These are phyloP conservation scores for Pelargonium cotyledonis DNA, from an alignment of 441 rosid genomes.

Conservation along the genomic window DNA sequence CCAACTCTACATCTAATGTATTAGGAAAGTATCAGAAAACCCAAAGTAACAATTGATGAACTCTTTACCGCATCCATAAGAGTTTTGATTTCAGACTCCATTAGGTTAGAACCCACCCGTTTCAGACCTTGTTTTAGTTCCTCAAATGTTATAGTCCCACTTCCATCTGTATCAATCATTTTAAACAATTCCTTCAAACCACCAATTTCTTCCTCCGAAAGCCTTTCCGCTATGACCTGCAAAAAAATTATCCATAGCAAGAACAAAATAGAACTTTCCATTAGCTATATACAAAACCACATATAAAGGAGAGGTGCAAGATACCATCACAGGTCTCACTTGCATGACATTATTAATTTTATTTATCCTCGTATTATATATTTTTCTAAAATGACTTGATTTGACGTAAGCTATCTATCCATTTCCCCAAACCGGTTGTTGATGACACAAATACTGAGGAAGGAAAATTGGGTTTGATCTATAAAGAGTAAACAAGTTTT, in stretches of 20 bases:
- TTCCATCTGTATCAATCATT: constrained; percentile 83
- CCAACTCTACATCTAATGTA: background rate
- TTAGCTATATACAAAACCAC: no score
- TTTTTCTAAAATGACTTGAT: no score
- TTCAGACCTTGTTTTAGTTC: constrained; percentile 78
- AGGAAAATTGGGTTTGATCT: no score
- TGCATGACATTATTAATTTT: no score
- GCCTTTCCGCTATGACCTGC: constrained; percentile 84
- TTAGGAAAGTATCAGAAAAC: background rate
- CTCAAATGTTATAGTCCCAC: constrained; percentile 80
- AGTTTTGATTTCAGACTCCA: constrained; percentile 61
- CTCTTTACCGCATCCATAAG: constrained; percentile 83
- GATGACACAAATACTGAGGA: no score
- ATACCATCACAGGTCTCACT: no score
- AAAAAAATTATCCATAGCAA: background rate
- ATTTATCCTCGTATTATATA: no score
- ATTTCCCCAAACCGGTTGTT: no score
- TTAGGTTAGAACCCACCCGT: constrained; percentile 66
- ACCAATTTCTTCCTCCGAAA: constrained; percentile 88
- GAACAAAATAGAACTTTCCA: no score
- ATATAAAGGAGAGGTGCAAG: no score
- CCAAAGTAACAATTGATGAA: constrained; percentile 6
- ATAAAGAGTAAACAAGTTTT: no score
- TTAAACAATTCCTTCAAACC: constrained; percentile 90
- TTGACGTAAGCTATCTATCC: no score